Evolutionary conservation across 2,329 filamentous ascomycete species (phyloP).

Genomic region (Ceratocystis papillata): DNA sequence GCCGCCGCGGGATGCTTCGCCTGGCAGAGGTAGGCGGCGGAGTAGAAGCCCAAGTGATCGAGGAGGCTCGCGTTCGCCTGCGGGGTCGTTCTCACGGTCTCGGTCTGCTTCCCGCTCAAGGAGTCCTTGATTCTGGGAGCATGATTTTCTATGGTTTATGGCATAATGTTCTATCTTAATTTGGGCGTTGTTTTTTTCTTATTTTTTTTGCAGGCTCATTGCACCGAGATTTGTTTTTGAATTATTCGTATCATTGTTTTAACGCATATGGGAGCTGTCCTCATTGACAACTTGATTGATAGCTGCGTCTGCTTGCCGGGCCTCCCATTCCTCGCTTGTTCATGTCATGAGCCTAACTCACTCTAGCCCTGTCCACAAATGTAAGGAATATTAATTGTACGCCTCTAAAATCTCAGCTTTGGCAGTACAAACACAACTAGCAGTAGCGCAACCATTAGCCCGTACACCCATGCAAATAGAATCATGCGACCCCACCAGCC

Average conservation of each 20-base stretch:
- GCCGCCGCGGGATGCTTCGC: not conserved
- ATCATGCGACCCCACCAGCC: conserved; percentile 78
- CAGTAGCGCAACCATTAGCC: conserved; percentile 65
- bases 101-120: conserved; percentile 8
- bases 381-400: too few species aligned
- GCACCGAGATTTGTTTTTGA: not conserved
- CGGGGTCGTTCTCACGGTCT: not conserved
- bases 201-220: not conserved
- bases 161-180: not conserved
- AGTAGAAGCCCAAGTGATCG: conserved; percentile 10
- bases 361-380: not conserved
- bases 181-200: not conserved
- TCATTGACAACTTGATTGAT: not conserved
- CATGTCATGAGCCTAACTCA: too few species aligned
- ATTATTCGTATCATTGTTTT: not conserved
- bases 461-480: conserved; percentile 75
- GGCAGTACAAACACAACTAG: conserved; percentile 76
- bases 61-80: conserved; percentile 14
- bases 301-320: not conserved
- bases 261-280: not conserved
- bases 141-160: not conserved
- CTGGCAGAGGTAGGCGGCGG: not conserved
- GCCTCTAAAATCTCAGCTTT: conserved; percentile 67
- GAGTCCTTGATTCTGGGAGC: conserved; percentile 1
- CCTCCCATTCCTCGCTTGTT: too few species aligned